Evolutionary conservation across 2,329 filamentous ascomycete species (phyloP).

Genomic region (Fusarium metavorans): DNA sequence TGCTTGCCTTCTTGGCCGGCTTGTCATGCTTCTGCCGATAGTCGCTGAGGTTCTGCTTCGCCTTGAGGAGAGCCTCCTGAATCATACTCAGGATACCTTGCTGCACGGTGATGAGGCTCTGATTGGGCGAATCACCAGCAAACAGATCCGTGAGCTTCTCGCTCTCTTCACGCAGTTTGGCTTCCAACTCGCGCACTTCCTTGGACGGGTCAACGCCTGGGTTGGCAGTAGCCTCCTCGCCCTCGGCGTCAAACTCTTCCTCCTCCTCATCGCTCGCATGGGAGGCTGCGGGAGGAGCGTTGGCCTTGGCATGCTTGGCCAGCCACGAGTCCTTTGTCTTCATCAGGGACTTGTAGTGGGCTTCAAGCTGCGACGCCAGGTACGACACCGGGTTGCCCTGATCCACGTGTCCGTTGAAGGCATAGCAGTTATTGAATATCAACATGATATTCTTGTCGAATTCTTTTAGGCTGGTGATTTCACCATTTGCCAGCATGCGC

Average conservation of each 20-base stretch:
- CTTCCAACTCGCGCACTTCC: conserved; percentile 64
- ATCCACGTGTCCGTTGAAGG: conserved; percentile 77
- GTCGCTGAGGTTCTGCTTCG: conserved; percentile 73
- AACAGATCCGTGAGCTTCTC: conserved; percentile 67
- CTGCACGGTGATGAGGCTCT: conserved; percentile 66
- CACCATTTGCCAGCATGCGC: conserved; percentile 79
- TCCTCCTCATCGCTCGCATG: conserved; percentile 80
- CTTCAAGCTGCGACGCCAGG: conserved; percentile 78
- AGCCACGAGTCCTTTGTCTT: conserved; percentile 85
- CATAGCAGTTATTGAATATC: conserved; percentile 90
- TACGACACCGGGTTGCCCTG: conserved; percentile 77
- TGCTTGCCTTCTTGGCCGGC: conserved; percentile 67
- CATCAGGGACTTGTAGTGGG: conserved; percentile 81
- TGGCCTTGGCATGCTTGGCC: conserved; percentile 73
- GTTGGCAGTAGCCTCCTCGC: conserved; percentile 54
- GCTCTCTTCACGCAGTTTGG: conserved; percentile 67
- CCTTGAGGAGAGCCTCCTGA: conserved; percentile 78
- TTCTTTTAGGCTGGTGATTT: conserved; percentile 85
- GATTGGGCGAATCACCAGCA: conserved; percentile 64
- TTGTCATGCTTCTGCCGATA: conserved; percentile 66
- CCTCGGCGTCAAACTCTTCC: conserved; percentile 73
- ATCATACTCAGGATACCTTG: conserved; percentile 73
- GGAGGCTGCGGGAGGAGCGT: conserved; percentile 67
- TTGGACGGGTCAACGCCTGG: conserved; percentile 56
- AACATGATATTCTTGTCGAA: conserved; percentile 86